Base-by-base conservation (phyloP, 2,329 filamentous ascomycete genomes). In the Penicillium sp. region DNA sequence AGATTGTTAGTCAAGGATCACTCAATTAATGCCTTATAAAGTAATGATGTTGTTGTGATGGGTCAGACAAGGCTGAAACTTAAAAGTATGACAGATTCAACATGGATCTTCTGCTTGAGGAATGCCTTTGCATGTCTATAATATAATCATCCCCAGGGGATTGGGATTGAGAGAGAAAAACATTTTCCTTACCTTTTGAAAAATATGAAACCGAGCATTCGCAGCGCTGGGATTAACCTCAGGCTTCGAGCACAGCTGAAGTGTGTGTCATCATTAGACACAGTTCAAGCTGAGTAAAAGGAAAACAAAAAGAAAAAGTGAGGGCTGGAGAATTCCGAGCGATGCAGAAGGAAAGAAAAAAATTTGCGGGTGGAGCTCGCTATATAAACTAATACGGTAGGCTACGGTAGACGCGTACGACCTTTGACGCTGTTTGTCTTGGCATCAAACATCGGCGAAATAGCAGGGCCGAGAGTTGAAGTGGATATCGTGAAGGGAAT, bases 61-160 rank as follows among this genome's bases (percentile, higher is more conserved):
- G 68, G 75, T 86, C 83, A 86, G 83, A 86, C 83, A 86, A 86
- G 83, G 83, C 83, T 86, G 83, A 86, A 86, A 86, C 83, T 86
- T 84, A 73, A 78, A 72, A 67, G 42, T 74, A 66, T 64, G 79
- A 84, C 82, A 82, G 78, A 79, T 82, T 85, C 83, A 80, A 85
- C 83, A 85, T 80, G 74, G 72, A 73, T 77, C 75, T 86, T 85
- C 82, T 80, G 83, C 77, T 82, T 81, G 83, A 86, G 83, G 83
- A 86, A 86, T 86, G 83, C 83, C 84, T 82, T 83, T 80, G 80
- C 80, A 73, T 84, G 83, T 85, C 83, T 75, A 77, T 74, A 77
- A 73, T 73, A 80, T 85, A 83, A 85, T 85, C 83, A 86, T 75
- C 72, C 70, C 76, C 77, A 57, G 61, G 60, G 56, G 46, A 35